Base-by-base conservation (phyloP, 2,329 filamentous ascomycete species). In the Hypoxylon sp. region DNA sequence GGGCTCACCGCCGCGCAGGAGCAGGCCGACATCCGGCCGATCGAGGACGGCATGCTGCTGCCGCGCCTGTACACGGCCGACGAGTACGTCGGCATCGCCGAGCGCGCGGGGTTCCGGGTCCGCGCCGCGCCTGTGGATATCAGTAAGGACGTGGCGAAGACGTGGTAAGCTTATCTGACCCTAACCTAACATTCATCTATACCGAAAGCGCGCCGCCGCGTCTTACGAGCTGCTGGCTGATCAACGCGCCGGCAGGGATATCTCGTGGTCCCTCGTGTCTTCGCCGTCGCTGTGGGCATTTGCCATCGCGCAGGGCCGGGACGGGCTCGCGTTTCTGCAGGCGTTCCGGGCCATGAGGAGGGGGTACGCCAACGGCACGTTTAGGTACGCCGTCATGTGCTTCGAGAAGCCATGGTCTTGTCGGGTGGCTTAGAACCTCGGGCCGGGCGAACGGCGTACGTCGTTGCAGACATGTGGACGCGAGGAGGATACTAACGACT, bases 41-140 rank as follows among this genome's bases (percentile, higher is more conserved):
- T 87, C 55, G 83, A 86, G 73, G 82, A 86, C 66, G 83, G 83
- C 24, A 87, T 87, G 83, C 74, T 87, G 29, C 77, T 86, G 15
- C 84, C 84, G 4, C 81, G 81, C 4, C 74, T 87, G 17, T 84
- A 79, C 64, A 81, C 79, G 0, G 79, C 81, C 56, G 69, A 75
- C n/a, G 78, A 79, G 18, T 87, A 86, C 61, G 77, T 85, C 18
- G 64, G 76, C 13, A 67, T 81, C 49, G 83, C 83, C 11, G 73
- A 76, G 23, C 68, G 70, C 1, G 82, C 80, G 3, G 81, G 82
- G 1, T 74, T 86, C 29, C 69, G 72, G 8, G 70, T 80, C 3
- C 71, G 78, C 3, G 73, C 75, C 1, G 75, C 70, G 23, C 82
- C 84, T 3, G 79, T 82, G 57, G 83, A 86, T 59, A 86, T 86